phyloP scores from a whole-genome alignment of 768 basidiomycete genomes.

The Hirschioporus abietinus region DNA sequence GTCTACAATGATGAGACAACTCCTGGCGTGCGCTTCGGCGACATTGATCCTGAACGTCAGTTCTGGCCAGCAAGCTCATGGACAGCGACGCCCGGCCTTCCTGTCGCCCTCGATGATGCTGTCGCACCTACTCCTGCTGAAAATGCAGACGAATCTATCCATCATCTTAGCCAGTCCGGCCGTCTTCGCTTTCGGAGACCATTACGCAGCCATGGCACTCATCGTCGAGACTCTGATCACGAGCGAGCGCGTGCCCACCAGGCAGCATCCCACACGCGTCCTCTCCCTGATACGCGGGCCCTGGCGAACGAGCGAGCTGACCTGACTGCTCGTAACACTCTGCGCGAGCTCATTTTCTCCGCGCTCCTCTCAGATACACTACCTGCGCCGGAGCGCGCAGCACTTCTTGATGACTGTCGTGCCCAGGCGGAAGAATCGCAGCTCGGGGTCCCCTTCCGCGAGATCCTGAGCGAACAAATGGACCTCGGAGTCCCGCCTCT shows the following conservation, averaged over 20 bases:
- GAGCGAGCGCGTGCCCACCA: background rate
- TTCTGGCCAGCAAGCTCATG: background rate
- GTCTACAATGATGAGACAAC: background rate
- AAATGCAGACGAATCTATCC: background rate
- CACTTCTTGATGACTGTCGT: background rate
- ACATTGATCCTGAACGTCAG: background rate
- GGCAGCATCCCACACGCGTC: background rate
- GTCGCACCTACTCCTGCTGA: background rate
- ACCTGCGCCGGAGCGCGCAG: background rate
- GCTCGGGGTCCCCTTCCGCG: background rate
- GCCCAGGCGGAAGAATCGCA: background rate
- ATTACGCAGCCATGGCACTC: background rate
- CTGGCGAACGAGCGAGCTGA: background rate
- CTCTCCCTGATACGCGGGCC: background rate
- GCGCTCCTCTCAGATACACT: background rate
- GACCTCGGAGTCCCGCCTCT: background rate
- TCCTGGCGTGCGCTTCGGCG: too few species aligned
- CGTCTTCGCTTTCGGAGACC: background rate
- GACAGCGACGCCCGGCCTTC: too few species aligned
- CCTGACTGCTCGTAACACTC: background rate
- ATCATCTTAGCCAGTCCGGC: background rate
- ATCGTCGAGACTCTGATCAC: background rate
- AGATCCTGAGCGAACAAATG: background rate
- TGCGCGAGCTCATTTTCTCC: background rate
- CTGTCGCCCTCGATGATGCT: background rate